These are phyloP conservation scores for Fomitopsis schrenkii DNA, from an alignment of 1,284 basidiomycete species.

Conservation along the genomic window DNA sequence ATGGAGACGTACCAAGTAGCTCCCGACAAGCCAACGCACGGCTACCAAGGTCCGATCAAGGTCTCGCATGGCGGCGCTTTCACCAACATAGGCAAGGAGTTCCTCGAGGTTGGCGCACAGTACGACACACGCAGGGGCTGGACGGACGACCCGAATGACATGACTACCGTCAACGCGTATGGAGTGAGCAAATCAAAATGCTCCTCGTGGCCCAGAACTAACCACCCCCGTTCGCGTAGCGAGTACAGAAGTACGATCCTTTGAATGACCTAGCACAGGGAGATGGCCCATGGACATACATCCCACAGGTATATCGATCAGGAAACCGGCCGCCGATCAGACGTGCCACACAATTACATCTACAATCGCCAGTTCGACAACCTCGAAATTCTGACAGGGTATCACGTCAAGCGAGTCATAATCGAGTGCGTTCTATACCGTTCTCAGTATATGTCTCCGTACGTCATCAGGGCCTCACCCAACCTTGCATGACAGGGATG, in stretches of 20 bases:
- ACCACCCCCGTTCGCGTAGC: neutral
- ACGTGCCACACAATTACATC: constrained; percentile 53
- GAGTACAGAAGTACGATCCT: constrained; percentile 3
- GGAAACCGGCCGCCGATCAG: constrained; percentile 51
- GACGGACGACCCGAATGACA: constrained; percentile 21
- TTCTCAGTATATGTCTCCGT: neutral
- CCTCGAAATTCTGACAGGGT: constrained; percentile 21
- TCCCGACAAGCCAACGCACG: constrained; percentile 22
- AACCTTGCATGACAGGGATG: constrained; percentile 30
- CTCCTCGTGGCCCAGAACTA: neutral
- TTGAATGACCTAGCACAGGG: too few species aligned
- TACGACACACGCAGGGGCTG: constrained; percentile 33
- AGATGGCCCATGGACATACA: too few species aligned
- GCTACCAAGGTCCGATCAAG: constrained; percentile 22
- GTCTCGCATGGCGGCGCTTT: constrained; percentile 19
- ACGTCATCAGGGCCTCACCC: neutral
- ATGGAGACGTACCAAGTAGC: constrained; percentile 44
- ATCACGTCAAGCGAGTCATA: constrained; percentile 24
- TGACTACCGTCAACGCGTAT: constrained; percentile 23
- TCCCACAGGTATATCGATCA: constrained; percentile 44
- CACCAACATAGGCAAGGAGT: constrained; percentile 23
- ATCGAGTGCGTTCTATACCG: constrained; percentile 17
- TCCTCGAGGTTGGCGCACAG: constrained; percentile 36
- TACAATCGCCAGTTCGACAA: constrained; percentile 35
- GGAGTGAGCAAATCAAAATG: constrained; percentile 13